These are phyloP conservation scores for Botrytis elliptica DNA, from an alignment of 2,329 filamentous ascomycete species.

Conservation along the genomic window DNA sequence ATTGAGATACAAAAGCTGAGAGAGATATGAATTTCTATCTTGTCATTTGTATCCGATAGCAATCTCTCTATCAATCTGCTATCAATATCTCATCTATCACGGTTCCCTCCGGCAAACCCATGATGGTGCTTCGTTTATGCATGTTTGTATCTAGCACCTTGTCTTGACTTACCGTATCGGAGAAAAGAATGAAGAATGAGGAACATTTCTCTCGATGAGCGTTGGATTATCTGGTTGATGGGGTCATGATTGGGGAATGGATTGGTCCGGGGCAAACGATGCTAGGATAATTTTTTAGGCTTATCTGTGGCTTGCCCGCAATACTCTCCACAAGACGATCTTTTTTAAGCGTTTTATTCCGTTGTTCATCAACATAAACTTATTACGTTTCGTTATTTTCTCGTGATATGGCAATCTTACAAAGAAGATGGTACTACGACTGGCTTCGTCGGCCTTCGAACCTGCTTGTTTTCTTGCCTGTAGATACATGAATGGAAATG, in stretches of 20 bases:
- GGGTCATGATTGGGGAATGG: slow-evolving; percentile 4
- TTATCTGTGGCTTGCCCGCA: slow-evolving; percentile 15
- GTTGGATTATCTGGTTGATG: neutral
- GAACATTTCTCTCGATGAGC: neutral
- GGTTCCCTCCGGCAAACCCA: neutral
- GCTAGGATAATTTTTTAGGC: slow-evolving; percentile 17
- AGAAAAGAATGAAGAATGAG: slow-evolving; percentile 11
- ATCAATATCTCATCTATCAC: slow-evolving; percentile 10
- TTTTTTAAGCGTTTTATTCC: slow-evolving; percentile 5
- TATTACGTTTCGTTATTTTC: slow-evolving; percentile 8
- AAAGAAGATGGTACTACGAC: neutral
- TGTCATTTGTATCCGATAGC: slow-evolving; percentile 17
- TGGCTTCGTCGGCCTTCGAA: neutral
- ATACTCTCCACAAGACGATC: neutral
- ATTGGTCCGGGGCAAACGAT: slow-evolving; percentile 15
- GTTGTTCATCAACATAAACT: slow-evolving; percentile 13
- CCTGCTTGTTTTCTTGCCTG: neutral
- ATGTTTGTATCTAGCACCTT: slow-evolving; percentile 16
- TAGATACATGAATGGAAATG: slow-evolving; percentile 14
- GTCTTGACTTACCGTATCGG: neutral
- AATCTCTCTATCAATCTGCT: neutral
- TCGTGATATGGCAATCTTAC: neutral
- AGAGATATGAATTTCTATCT: neutral
- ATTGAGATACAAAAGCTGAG: neutral
- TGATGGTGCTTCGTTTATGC: slow-evolving; percentile 2